Evolutionary conservation across 768 basidiomycete genomes (phyloP).

Genomic region (Galerina sulciceps): DNA sequence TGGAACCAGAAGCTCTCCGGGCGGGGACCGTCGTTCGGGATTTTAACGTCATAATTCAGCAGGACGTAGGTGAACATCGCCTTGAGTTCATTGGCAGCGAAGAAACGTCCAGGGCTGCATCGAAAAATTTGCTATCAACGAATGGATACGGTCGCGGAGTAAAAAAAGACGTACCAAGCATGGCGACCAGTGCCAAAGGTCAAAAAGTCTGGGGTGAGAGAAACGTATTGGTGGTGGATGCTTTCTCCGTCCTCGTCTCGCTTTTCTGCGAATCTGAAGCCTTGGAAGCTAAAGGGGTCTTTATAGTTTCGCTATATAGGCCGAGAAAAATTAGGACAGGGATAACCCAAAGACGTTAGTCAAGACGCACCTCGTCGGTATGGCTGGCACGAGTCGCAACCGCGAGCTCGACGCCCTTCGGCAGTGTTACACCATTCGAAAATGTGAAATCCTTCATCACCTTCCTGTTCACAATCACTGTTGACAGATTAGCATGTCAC

Average conservation of each 20-base stretch:
- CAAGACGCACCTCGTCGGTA: slow-evolving; percentile 15
- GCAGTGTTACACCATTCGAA: slow-evolving; percentile 45
- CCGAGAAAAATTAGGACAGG: neutral
- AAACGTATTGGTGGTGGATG: slow-evolving; percentile 26
- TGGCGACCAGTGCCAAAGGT: slow-evolving; percentile 41
- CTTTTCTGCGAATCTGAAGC: slow-evolving; percentile 42
- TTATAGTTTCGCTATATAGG: slow-evolving; percentile 14
- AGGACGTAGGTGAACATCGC: slow-evolving; percentile 44
- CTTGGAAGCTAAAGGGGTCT: slow-evolving; percentile 42
- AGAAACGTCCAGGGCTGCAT: slow-evolving; percentile 39
- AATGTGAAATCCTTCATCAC: slow-evolving; percentile 45
- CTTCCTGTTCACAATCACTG: slow-evolving; percentile 30
- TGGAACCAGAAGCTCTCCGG: slow-evolving; percentile 25
- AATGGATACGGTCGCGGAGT: neutral
- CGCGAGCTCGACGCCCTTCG: slow-evolving; percentile 38
- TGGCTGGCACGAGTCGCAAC: slow-evolving; percentile 35
- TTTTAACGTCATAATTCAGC: slow-evolving; percentile 41
- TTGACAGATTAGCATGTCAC: neutral
- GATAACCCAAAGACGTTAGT: neutral
- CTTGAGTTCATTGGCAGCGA: slow-evolving; percentile 31
- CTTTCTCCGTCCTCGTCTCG: slow-evolving; percentile 23
- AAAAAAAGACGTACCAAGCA: slow-evolving; percentile 18
- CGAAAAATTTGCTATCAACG: neutral
- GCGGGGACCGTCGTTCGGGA: slow-evolving; percentile 24
- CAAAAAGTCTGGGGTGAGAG: slow-evolving; percentile 29